Conservation (phyloP, 1,284 basidiomycete genomes). For the Xerocomus nothofagi region DNA sequence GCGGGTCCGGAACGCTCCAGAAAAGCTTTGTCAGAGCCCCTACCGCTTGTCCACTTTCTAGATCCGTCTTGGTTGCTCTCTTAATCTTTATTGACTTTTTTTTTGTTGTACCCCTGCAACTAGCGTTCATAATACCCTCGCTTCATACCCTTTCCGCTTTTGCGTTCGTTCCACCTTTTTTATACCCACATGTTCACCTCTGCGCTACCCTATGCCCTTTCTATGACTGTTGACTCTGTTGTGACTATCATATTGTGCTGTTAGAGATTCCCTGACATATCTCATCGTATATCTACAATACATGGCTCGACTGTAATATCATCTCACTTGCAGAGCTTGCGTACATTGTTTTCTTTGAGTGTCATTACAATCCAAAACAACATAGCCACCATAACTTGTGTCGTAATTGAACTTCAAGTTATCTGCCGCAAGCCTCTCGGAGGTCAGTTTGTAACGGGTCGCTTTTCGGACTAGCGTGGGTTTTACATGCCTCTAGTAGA, state of each 20-base stretch:
- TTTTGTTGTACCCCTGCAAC: slow-evolving; percentile 34
- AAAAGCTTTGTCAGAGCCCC: slow-evolving; percentile 31
- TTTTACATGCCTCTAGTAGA: too few relatives aligned
- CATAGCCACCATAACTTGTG: too few relatives aligned
- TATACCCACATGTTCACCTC: slow-evolving; percentile 27
- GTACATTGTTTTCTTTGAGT: not conserved
- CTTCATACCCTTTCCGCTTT: slow-evolving; percentile 18
- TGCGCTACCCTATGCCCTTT: slow-evolving; percentile 22
- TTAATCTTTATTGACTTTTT: slow-evolving; percentile 24
- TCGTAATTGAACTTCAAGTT: too few relatives aligned
- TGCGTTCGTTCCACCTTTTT: not conserved
- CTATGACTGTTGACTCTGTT: slow-evolving; percentile 17
- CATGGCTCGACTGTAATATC: slow-evolving; percentile 23
- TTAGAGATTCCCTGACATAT: slow-evolving; percentile 17
- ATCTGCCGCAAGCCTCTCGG: too few relatives aligned
- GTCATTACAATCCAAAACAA: too few relatives aligned
- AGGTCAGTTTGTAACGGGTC: too few relatives aligned
- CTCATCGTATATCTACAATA: slow-evolving; percentile 27
- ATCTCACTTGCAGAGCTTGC: not conserved
- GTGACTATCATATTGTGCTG: slow-evolving; percentile 34
- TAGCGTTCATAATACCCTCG: slow-evolving; percentile 25
- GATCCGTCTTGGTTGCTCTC: slow-evolving; percentile 1
- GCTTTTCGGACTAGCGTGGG: too few relatives aligned
- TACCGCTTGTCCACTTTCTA: slow-evolving; percentile 57
- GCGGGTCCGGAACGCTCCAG: slow-evolving; percentile 45